A percentile compares a stretch with the other conserved stretches of the same genome.
Conservation (phyloP, 1,284 basidiomycete species). For the Melampsora abietis-canadensis region DNA sequence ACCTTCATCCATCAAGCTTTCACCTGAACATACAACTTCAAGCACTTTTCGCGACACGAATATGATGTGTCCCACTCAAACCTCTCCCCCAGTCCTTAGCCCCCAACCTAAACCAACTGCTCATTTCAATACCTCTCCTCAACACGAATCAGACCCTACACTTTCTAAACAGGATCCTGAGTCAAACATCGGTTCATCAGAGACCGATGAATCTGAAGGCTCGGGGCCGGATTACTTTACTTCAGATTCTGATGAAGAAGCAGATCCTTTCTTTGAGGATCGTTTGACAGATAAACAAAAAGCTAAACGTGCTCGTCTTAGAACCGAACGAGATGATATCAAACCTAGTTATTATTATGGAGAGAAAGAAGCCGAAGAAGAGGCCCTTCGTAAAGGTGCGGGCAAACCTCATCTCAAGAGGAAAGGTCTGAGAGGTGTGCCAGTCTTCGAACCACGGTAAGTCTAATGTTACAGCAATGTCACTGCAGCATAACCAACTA, state of each 20-base stretch:
- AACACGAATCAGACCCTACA: constrained; percentile 1
- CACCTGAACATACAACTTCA: not conserved
- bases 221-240: constrained; percentile 41
- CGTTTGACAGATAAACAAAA: constrained; percentile 14
- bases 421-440: constrained; percentile 39
- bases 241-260: constrained; percentile 13
- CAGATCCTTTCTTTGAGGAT: constrained; percentile 14
- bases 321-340: constrained; percentile 29
- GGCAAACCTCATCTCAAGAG: constrained; percentile 10
- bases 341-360: constrained; percentile 43
- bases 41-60: constrained; percentile 3
- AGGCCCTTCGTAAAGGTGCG: constrained; percentile 28
- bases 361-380: constrained; percentile 31
- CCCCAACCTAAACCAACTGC: not conserved
- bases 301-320: constrained; percentile 24
- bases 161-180: constrained; percentile 1
- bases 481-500: not conserved
- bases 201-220: constrained; percentile 12
- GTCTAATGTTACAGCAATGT: not conserved
- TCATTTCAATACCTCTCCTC: not conserved
- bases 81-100: not conserved
- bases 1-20: not conserved
- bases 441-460: constrained; percentile 41
- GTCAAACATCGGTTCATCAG: not conserved
- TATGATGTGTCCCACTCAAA: not conserved